A percentile compares a stretch with the other conserved stretches of the same genome.
Evolutionary conservation across 371 early-diverging fungal genomes (phyloP).

Genomic region (Basidiobolus meristosporus): DNA sequence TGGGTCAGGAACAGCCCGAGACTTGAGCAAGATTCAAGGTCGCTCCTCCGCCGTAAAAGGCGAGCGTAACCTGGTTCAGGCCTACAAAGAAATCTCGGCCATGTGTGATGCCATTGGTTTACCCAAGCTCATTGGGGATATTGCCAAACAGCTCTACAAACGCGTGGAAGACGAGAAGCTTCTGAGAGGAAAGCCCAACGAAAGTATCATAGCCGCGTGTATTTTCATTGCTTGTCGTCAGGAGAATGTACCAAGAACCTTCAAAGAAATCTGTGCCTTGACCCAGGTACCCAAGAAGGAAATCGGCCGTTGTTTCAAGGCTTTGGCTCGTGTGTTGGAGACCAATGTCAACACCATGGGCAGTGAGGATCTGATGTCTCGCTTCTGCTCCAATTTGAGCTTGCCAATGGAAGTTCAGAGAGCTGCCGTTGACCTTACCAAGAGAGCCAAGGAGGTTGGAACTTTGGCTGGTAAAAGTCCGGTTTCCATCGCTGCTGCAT

Average conservation of each 20-base stretch:
- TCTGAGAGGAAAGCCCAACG: conserved; percentile 73
- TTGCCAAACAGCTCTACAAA: conserved; percentile 92
- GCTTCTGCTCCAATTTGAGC: conserved; percentile 69
- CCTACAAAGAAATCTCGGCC: conserved; percentile 82
- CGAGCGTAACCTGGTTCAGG: conserved; percentile 69
- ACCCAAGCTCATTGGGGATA: conserved; percentile 70
- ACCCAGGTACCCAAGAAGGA: conserved; percentile 88
- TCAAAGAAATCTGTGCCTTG: conserved; percentile 90
- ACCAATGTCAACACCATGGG: conserved; percentile 38
- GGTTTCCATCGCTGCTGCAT: conserved; percentile 80
- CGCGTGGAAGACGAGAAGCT: conserved; percentile 74
- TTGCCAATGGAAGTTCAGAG: conserved; percentile 52
- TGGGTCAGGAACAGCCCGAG: conserved; percentile 50
- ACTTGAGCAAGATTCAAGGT: conserved; percentile 57
- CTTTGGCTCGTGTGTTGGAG: conserved; percentile 42
- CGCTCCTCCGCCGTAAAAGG: conserved; percentile 49
- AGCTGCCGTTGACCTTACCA: conserved; percentile 46
- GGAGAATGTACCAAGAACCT: conserved; percentile 85
- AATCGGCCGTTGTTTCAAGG: conserved; percentile 74
- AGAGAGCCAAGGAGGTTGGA: conserved; percentile 53
- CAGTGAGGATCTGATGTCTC: conserved; percentile 62
- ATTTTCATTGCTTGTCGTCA: conserved; percentile 94
- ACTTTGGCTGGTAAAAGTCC: conserved; percentile 79
- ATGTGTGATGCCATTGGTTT: conserved; percentile 84
- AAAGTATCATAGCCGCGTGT: conserved; percentile 91